Conservation (phyloP, 768 basidiomycete species). For the Naganishia friedmannii region DNA sequence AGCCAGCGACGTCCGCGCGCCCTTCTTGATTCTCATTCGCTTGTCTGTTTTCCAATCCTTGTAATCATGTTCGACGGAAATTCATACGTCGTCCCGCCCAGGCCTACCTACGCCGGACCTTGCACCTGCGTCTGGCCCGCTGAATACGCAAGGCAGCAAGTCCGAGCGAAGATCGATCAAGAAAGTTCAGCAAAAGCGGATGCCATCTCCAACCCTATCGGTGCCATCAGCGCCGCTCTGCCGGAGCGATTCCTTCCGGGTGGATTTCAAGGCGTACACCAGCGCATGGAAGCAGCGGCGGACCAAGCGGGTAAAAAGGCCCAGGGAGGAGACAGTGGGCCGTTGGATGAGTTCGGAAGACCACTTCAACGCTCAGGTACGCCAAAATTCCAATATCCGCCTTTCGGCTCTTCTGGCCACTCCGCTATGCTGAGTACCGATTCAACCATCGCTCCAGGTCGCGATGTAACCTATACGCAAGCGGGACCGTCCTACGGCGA, state of each 20-base stretch:
- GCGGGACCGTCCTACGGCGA: neutral
- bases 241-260: constrained; percentile 12
- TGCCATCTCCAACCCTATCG: constrained; percentile 14
- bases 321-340: neutral
- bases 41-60: too few species aligned
- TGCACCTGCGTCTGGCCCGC: constrained; percentile 20
- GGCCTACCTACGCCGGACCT: constrained; percentile 16
- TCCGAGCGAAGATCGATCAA: constrained; percentile 3
- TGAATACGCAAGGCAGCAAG: constrained; percentile 13
- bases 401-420: neutral
- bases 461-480: neutral
- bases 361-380: constrained; percentile 7
- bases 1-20: too few species aligned
- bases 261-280: constrained; percentile 11
- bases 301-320: constrained; percentile 9
- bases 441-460: constrained; percentile 10
- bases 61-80: constrained; percentile 9
- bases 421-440: constrained; percentile 22
- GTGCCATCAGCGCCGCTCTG: constrained; percentile 12
- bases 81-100: constrained; percentile 10
- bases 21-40: too few species aligned
- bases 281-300: constrained; percentile 10
- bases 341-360: constrained; percentile 18
- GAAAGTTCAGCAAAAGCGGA: constrained; percentile 14
- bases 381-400: neutral